These are phyloP conservation scores for Aspergillus hortae DNA, from an alignment of 2,329 filamentous ascomycete genomes.

Conservation along the genomic window DNA sequence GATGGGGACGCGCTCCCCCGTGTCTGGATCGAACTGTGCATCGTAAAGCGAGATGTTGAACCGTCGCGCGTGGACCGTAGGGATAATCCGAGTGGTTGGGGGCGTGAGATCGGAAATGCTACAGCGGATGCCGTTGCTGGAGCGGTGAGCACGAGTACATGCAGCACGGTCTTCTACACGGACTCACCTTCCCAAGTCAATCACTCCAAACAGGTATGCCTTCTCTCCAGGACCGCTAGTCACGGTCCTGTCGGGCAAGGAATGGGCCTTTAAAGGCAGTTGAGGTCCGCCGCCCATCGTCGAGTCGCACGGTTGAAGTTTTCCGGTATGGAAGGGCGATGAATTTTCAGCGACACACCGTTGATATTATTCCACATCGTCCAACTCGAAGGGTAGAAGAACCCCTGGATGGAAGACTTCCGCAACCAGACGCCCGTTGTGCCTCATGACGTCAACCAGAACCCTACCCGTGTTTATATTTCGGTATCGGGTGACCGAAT, in stretches of 20 bases:
- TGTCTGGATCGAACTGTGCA: slow-evolving; percentile 50
- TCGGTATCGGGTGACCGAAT: too few species aligned
- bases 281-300: slow-evolving; percentile 1
- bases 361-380: too few species aligned
- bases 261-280: neutral
- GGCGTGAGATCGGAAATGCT: slow-evolving; percentile 76
- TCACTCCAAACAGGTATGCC: slow-evolving; percentile 27
- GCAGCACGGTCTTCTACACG: neutral
- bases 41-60: slow-evolving; percentile 82
- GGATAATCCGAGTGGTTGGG: slow-evolving; percentile 67
- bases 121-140: slow-evolving; percentile 82
- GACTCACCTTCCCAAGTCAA: slow-evolving; percentile 37
- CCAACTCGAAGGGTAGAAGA: too few species aligned
- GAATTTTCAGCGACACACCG: too few species aligned
- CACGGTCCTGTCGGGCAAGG: neutral
- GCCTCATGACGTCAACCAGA: too few species aligned
- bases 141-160: neutral
- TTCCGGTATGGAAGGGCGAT: too few species aligned
- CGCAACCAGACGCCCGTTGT: too few species aligned
- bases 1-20: slow-evolving; percentile 49
- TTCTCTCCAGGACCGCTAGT: neutral
- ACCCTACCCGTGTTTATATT: too few species aligned
- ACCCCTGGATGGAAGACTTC: too few species aligned
- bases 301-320: neutral
- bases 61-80: slow-evolving; percentile 72